phyloP scores from a whole-genome alignment of 192 early-diverging fungal species.

The Pilaira anomala region DNA sequence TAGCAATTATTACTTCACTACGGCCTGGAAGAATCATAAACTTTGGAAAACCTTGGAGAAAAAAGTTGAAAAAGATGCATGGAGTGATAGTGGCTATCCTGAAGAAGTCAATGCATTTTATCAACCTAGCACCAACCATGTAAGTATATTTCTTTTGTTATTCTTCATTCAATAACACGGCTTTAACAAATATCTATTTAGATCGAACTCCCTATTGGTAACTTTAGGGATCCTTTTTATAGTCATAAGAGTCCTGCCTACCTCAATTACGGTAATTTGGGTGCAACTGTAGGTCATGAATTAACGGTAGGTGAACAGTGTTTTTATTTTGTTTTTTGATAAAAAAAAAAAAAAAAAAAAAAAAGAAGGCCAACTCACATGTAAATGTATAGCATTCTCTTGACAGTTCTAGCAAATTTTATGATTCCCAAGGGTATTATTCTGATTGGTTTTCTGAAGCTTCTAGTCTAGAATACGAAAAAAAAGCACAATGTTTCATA shows the following conservation, averaged over 20 bases:
- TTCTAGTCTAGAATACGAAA: conserved; percentile 48
- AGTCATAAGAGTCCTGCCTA: conserved; percentile 38
- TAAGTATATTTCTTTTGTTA: neutral
- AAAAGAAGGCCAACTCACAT: neutral
- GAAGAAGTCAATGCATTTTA: conserved; percentile 13
- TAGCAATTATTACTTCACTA: conserved; percentile 55
- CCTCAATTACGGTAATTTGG: conserved; percentile 59
- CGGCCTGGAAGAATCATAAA: conserved; percentile 37
- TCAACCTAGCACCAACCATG: neutral
- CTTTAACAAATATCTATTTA: neutral
- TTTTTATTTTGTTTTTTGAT: too few species aligned
- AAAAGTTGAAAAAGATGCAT: conserved; percentile 7
- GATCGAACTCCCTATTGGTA: conserved; percentile 45
- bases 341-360: too few species aligned
- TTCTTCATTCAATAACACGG: neutral
- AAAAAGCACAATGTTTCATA: conserved; percentile 57
- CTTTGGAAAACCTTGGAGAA: conserved; percentile 28
- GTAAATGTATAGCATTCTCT: conserved; percentile 42
- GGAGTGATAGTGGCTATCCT: neutral
- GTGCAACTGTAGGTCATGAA: conserved; percentile 53
- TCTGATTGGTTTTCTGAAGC: conserved; percentile 64
- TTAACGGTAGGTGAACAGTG: conserved; percentile 29
- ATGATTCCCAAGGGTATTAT: conserved; percentile 33
- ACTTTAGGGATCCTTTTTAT: conserved; percentile 48
- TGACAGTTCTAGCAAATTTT: conserved; percentile 46